These are phyloP conservation scores for Murraya koenigii DNA, from an alignment of 345 rosid genomes.

Conservation along the genomic window DNA sequence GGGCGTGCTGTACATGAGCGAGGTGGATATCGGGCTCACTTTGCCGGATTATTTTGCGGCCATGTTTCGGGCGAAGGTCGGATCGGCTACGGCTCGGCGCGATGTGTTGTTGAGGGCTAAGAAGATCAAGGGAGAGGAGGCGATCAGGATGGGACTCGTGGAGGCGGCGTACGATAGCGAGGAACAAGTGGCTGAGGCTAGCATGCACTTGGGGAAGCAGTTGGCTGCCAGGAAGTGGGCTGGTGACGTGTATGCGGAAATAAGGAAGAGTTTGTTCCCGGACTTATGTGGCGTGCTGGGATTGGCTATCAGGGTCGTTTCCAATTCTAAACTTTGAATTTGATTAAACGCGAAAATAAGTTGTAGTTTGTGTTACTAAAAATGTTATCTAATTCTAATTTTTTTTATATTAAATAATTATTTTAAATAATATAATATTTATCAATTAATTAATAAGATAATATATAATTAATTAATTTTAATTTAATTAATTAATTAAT, in stretches of 20 bases:
- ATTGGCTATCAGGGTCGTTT: slow-evolving; percentile 21
- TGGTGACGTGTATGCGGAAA: slow-evolving; percentile 62
- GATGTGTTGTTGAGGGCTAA: slow-evolving; percentile 48
- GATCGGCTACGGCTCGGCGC: slow-evolving; percentile 40
- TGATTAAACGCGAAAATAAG: too few species aligned
- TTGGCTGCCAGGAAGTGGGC: slow-evolving; percentile 53
- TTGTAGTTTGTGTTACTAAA: too few species aligned
- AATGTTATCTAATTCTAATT: too few species aligned
- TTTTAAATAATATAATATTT: too few species aligned
- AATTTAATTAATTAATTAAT: too few species aligned
- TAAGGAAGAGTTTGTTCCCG: slow-evolving; percentile 74
- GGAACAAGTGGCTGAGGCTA: slow-evolving; percentile 42
- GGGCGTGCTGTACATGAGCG: slow-evolving; percentile 83
- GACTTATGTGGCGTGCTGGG: slow-evolving; percentile 48
- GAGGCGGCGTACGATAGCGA: slow-evolving; percentile 49
- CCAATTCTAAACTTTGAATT: slow-evolving; percentile 38
- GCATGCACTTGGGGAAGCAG: slow-evolving; percentile 45
- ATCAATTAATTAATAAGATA: too few species aligned
- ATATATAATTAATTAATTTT: too few species aligned
- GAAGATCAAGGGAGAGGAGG: slow-evolving; percentile 67
- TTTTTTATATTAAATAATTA: too few species aligned
- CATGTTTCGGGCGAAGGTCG: slow-evolving; percentile 45
- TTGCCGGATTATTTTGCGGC: slow-evolving; percentile 60
- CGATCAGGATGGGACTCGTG: slow-evolving; percentile 52
- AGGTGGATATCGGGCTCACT: slow-evolving; percentile 58